These are phyloP conservation scores for Alternaria metachromatica DNA, from an alignment of 2,329 filamentous ascomycete species.

Conservation along the genomic window DNA sequence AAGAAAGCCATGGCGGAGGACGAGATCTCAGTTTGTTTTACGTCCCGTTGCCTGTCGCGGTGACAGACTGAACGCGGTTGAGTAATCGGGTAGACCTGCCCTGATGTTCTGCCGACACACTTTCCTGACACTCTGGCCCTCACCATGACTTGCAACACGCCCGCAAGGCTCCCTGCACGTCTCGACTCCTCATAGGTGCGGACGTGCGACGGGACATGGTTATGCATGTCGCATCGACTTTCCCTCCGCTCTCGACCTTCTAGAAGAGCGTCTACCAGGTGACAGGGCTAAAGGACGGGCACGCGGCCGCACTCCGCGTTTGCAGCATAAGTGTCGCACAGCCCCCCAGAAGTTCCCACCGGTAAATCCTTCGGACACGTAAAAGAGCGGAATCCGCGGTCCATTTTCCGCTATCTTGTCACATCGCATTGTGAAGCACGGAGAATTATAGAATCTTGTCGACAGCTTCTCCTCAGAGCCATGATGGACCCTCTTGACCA, in stretches of 20 bases:
- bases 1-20: constrained; percentile 37
- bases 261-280: constrained; percentile 16
- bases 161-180: constrained; percentile 19
- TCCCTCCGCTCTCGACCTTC: constrained; percentile 17
- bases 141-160: constrained; percentile 37
- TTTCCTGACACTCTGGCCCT: constrained; percentile 35
- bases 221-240: constrained; percentile 31
- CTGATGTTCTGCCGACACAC: constrained; percentile 29
- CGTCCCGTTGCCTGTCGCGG: constrained; percentile 29
- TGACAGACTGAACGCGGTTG: constrained; percentile 22
- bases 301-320: constrained; percentile 23
- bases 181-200: constrained; percentile 22
- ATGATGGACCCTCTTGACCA: neutral
- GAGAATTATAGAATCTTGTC: neutral
- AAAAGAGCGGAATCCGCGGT: constrained; percentile 17
- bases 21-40: constrained; percentile 48
- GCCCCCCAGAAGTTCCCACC: constrained; percentile 3
- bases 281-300: constrained; percentile 13
- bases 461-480: neutral
- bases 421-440: constrained; percentile 1
- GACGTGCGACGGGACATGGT: constrained; percentile 21
- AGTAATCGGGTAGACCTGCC: constrained; percentile 41
- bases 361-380: constrained; percentile 9
- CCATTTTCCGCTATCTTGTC: neutral
- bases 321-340: constrained; percentile 26